Evolutionary conservation across 1,139 yeast species (phyloP), one percentile per base, ranked within the genome.

Genomic region (Blastobotrys arbuscula): DNA sequence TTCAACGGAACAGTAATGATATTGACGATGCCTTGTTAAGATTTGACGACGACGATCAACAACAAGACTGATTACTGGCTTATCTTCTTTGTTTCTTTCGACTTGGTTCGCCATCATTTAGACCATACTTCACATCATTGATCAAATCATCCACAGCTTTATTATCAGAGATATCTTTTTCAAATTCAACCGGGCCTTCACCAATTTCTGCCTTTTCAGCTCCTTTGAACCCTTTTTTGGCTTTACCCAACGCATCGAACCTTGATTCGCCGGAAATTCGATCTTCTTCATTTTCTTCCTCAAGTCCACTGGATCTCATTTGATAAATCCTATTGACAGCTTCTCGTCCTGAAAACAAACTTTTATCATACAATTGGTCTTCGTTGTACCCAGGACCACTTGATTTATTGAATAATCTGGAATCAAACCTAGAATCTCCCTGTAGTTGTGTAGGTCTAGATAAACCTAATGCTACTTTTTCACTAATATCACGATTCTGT

Each of bases 301-400:
- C 61, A 21, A 49, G 53, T 13, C 51, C 53, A 4, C 54, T 56
- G 1, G 53, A 58, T n/a, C 61, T 54, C 18, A 75, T 73, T 50
- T 77, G 68, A 57, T 79, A 79, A 10, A 79, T 71, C 41, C 70
- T 72, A 45, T 72, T 73, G 9, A 78, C 66, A 9, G 76, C 79
- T 48, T 75, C 77, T 45, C 77, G 77, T 2, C 72, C 75, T 38
- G 68, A 66, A 58, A 81, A 81, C 31, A 82, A 62, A 1, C 85
- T 79, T 48, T 65, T 71, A 54, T 79, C 83, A 55, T 81, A 82
- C 2, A 77, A 66, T 55, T 75, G 77, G 48, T 76, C 80, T 33
- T 72, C 75, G 49, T 68, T 67, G 47, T 69, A 67, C 35, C 69
- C 66, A 6, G 70, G 64, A 3, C 59, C 56, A 3, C 59, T 53